A percentile compares a stretch with the other conserved stretches of the same genome.
Conservation (phyloP, 805 yeast genomes). For the Saturnispora besseyi region DNA sequence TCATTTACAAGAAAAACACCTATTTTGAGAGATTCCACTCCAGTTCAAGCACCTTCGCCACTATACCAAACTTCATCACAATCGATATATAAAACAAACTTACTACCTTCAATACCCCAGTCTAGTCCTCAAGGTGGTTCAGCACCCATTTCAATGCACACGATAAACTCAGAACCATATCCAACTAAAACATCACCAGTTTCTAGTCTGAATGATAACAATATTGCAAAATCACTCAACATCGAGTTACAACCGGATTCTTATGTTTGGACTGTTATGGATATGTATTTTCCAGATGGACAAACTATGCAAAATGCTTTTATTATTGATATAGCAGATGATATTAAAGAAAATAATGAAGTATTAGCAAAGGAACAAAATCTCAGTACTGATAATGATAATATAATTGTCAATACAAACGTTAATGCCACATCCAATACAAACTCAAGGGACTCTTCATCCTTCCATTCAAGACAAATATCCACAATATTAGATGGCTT, state of each 20-base stretch:
- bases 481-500: not conserved
- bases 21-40: not conserved
- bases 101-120: not conserved
- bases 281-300: slow-evolving; percentile 54
- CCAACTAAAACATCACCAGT: not conserved
- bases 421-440: not conserved
- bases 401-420: not conserved
- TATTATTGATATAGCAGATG: slow-evolving; percentile 35
- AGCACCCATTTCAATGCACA: not conserved
- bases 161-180: not conserved
- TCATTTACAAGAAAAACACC: not conserved
- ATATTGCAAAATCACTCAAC: not conserved
- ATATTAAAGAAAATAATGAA: not conserved
- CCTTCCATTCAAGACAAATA: not conserved
- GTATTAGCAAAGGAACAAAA: not conserved
- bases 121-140: slow-evolving; percentile 1
- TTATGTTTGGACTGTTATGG: slow-evolving; percentile 48
- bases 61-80: not conserved
- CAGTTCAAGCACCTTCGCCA: slow-evolving; percentile 3
- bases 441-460: not conserved
- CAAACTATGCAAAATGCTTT: slow-evolving; percentile 61
- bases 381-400: not conserved
- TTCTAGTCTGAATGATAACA: not conserved
- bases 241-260: slow-evolving; percentile 49
- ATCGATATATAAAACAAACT: not conserved